Evolutionary conservation across 306 rosid genomes (phyloP), one percentile per base, ranked within the genome.

Genomic region (Fragaria nilgerrensis): DNA sequence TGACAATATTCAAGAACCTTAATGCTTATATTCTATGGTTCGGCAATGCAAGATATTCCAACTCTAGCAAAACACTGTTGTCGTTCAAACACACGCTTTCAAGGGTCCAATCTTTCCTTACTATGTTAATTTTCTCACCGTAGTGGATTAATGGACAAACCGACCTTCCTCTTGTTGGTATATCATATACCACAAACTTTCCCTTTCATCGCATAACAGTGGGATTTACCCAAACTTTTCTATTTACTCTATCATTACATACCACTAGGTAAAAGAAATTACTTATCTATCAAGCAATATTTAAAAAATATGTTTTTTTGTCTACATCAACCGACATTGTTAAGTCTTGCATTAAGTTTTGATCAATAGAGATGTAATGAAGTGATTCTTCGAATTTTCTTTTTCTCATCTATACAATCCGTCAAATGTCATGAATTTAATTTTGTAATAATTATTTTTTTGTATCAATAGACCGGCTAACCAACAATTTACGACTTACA

Each of bases 61-160:
- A 25, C 36, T 74, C 44, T 41, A 2, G 59, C 56, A 73, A 73
- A 39, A 74, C 69, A 9, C 47, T 14, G 15, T 45, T 16, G 15
- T 27, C 29, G 50, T 74, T 36, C 32, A 53, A n/a, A 20, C 77
- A 56, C 68, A 73, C 53, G 17, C 75, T 80, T 68, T 50, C 74
- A 41, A 13, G 49, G 61, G 17, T 55, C 29, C 12, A 32, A n/a
- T 20, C 25, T 9, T 55, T 37, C 23, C 32, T 0, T 1, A 37
- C 22, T 4, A 56, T n/a, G 67, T 15, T n/a, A 37, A 65, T 20
- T 29, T 16, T 34, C 45, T 65, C 25, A 23, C 17, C 52, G 48
- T 48, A 25, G 41, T 65, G 32, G 16, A 23, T 63, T 73, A 23
- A 50, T 32, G 61, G 70, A 79, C 45, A 20, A 12, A 44, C 47